A percentile compares a stretch with the other conserved stretches of the same genome.
Conservation (phyloP, 2,329 filamentous ascomycete genomes). For the Fusarium sp. region DNA sequence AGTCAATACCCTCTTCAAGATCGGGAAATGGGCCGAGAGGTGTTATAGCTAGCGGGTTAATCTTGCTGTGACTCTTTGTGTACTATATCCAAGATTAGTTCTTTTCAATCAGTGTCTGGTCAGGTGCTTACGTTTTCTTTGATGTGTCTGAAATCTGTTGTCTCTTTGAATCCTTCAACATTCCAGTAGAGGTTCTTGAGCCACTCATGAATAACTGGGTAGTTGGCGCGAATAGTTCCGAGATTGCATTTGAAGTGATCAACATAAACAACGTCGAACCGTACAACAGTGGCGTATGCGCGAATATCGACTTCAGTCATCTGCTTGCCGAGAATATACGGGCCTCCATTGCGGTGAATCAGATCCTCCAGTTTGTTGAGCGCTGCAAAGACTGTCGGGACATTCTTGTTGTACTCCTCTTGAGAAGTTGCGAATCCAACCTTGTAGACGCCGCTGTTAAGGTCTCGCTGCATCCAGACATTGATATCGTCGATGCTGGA, state of each 20-base stretch:
- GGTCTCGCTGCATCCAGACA: slow-evolving; percentile 72
- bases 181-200: slow-evolving; percentile 80
- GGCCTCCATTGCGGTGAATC: slow-evolving; percentile 59
- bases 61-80: slow-evolving; percentile 46
- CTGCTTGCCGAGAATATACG: slow-evolving; percentile 73
- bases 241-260: slow-evolving; percentile 76
- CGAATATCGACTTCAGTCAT: slow-evolving; percentile 78
- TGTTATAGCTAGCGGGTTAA: slow-evolving; percentile 48
- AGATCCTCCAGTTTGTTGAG: slow-evolving; percentile 74
- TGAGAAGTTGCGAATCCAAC: slow-evolving; percentile 76
- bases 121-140: slow-evolving; percentile 66
- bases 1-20: slow-evolving; percentile 39
- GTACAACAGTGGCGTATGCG: slow-evolving; percentile 73
- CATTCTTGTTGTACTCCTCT: slow-evolving; percentile 72
- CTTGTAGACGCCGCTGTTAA: slow-evolving; percentile 65
- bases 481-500: slow-evolving; percentile 73
- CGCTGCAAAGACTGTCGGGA: slow-evolving; percentile 72
- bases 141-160: slow-evolving; percentile 75
- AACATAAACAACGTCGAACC: slow-evolving; percentile 78
- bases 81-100: slow-evolving; percentile 32
- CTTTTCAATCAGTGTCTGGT: not conserved
- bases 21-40: slow-evolving; percentile 48
- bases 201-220: slow-evolving; percentile 77
- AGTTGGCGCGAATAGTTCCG: slow-evolving; percentile 72
- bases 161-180: slow-evolving; percentile 61